Conservation (phyloP, 1,284 basidiomycete species). For the Stereum hirsutum region DNA sequence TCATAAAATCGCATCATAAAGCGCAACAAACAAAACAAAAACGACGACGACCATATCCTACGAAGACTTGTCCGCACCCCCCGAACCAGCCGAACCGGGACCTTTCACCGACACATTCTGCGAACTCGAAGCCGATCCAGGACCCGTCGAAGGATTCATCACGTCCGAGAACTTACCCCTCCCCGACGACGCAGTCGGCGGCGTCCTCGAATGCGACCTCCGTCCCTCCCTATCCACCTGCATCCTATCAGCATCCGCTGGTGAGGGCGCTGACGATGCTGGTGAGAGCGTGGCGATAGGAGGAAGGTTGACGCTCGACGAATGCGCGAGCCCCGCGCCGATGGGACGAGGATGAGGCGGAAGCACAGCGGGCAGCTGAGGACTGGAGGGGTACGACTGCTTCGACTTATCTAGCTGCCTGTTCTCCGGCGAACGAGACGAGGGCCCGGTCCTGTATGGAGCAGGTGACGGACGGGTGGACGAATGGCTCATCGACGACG, state of each 20-base stretch:
- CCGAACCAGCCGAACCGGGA: not conserved
- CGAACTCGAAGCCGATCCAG: slow-evolving; percentile 24
- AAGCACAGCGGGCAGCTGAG: slow-evolving; percentile 43
- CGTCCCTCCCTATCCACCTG: too few species aligned
- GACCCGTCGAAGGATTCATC: slow-evolving; percentile 34
- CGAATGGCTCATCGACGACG: too few species aligned
- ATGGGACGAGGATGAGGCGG: slow-evolving; percentile 68
- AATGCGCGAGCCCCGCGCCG: slow-evolving; percentile 33
- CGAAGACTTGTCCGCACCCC: too few species aligned
- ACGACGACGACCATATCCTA: too few species aligned
- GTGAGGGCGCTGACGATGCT: slow-evolving; percentile 41
- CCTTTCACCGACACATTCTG: not conserved
- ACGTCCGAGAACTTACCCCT: slow-evolving; percentile 42
- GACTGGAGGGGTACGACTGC: slow-evolving; percentile 41
- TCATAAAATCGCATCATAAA: too few species aligned
- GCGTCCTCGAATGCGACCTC: slow-evolving; percentile 22
- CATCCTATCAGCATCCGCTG: too few species aligned
- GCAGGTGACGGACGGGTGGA: slow-evolving; percentile 62
- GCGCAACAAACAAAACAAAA: too few species aligned
- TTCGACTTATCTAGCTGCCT: slow-evolving; percentile 30
- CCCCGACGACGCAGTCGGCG: slow-evolving; percentile 30
- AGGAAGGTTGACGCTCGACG: slow-evolving; percentile 35
- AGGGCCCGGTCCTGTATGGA: slow-evolving; percentile 62
- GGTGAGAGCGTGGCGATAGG: slow-evolving; percentile 62
- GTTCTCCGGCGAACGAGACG: slow-evolving; percentile 47